Base-by-base conservation (phyloP, 805 yeast species). In the Nakazawaea laoshanensis region DNA sequence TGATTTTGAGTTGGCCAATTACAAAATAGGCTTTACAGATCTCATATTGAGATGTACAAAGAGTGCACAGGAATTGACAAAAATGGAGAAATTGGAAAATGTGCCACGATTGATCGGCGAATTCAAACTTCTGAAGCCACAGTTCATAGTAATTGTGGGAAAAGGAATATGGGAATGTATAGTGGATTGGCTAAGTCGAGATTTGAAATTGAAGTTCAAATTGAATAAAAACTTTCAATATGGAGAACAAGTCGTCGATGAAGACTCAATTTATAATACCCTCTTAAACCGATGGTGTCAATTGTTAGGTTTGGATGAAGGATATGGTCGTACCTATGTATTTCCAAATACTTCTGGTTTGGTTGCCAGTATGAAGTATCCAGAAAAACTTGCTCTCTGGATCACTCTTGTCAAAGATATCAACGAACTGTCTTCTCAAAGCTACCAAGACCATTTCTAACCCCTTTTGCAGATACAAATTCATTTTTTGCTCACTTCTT, bases 261-360 rank as follows among this genome's bases (percentile, higher is more conserved):
- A 42, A 35, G 26, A 42, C 24, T n/a, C 8, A n/a, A 21, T 7
- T 8, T 33, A 33, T 40, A 46, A 24, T 39, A 38, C 8, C 29
- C 30, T 18, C 3, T 46, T 40, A 26, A 41, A 24, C 12, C n/a
- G 14, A 17, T 35, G 43, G 23, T 38, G 57, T 49, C 42, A 39
- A 11, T 48, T 31, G 42, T 28, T 17, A 37, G n/a, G n/a, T n/a
- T n/a, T n/a, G n/a, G n/a, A n/a, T n/a, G 33, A 20, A 12, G 24
- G 18, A 42, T 52, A 37, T 9, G 38, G 47, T n/a, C 37, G 46
- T 4, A 49, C 73, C 0, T 75, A 64, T 50, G 86, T 81, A 5
- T 65, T 79, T 18, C 87, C 88, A 3, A 76, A 76, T 28, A 79
- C 88, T 0, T 77, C 86, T 4, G 89, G 89, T 2, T 52, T 82